Percentiles rank a stretch among this genome's conserved stretches.
These are phyloP conservation scores for Fusarium camptoceras DNA, from an alignment of 2,329 filamentous ascomycete species.

Conservation along the genomic window DNA sequence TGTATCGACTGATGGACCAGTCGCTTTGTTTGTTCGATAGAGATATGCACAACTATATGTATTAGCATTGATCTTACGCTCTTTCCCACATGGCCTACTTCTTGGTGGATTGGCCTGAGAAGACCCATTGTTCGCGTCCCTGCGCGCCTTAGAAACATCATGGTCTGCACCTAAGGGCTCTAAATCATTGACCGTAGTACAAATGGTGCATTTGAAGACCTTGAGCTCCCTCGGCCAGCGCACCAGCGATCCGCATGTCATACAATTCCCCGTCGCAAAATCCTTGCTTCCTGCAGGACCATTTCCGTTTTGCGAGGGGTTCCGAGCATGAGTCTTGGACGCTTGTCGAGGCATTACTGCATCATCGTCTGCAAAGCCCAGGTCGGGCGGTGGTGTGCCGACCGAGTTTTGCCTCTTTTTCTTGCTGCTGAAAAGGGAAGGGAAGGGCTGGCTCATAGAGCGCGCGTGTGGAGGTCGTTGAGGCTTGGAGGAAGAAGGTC, in stretches of 20 bases:
- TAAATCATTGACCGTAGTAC: conserved; percentile 86
- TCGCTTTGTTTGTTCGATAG: conserved; percentile 51
- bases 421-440: conserved; percentile 72
- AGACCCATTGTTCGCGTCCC: conserved; percentile 38
- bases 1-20: conserved; percentile 52
- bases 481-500: conserved; percentile 38
- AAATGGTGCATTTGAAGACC: conserved; percentile 85
- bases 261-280: conserved; percentile 78
- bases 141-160: conserved; percentile 37
- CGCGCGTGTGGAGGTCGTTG: conserved; percentile 53
- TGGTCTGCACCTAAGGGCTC: conserved; percentile 42
- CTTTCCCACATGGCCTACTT: conserved; percentile 23
- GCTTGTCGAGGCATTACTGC: conserved; percentile 43
- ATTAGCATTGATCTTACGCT: conserved; percentile 17
- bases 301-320: conserved; percentile 47
- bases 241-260: conserved; percentile 85
- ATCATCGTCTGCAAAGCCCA: conserved; percentile 49
- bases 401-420: conserved; percentile 65
- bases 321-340: conserved; percentile 45
- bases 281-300: conserved; percentile 61
- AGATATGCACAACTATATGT: conserved; percentile 48
- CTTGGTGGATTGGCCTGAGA: conserved; percentile 25
- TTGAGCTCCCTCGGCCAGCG: conserved; percentile 80
- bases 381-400: conserved; percentile 50
- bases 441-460: conserved; percentile 85